Evolutionary conservation across 805 yeast genomes (phyloP), one percentile per base, ranked within the genome.

Genomic region (Wickerhamomyces chambardii): DNA sequence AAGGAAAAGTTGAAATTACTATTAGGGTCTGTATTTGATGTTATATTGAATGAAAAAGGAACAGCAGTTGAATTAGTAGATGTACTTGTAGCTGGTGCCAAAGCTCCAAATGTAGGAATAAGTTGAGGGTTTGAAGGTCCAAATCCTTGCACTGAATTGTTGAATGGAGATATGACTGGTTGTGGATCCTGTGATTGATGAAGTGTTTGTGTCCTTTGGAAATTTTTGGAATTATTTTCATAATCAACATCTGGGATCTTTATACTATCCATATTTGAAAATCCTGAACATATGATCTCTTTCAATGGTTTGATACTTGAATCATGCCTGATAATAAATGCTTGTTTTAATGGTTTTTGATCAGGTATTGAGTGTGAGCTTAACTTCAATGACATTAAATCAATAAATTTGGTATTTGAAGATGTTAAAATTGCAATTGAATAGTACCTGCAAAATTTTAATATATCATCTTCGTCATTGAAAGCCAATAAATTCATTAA

Each of bases 401-500:
- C 74, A 11, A 76, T 58, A 15, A 48, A 47, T 15, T 24, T 24
- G 7, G 26, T 10, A 12, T 5, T 10, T 24, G 26, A 24, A 11
- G 6, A 21, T 21, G 24, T 10, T 9, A 24, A 6, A 12, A 24
- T 24, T 9, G 12, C 26, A 9, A 86, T 61, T 2, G 75, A 78
- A 51, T 81, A 86, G 46, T 83, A 70, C 2, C 66, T 55, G 32
- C 84, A 78, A 46, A 85, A 84, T 24, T 58, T 63, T 3, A 59
- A 36, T 12, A 84, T 48, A 34, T 78, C 75, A 0, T 66, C 69
- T 0, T 57, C 47, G n/a, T 68, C 55, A 47, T 84, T 87, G 53
- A 84, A 90, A 0, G 86, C 82, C 16, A 92, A 63, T 42, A 75
- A 53, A 1, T 58, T 53, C 15, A 58, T 53, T 14, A 89, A 54